Evolutionary conservation across 139 green algal genomes (phyloP).

Genomic region (Micractinium conductrix): DNA sequence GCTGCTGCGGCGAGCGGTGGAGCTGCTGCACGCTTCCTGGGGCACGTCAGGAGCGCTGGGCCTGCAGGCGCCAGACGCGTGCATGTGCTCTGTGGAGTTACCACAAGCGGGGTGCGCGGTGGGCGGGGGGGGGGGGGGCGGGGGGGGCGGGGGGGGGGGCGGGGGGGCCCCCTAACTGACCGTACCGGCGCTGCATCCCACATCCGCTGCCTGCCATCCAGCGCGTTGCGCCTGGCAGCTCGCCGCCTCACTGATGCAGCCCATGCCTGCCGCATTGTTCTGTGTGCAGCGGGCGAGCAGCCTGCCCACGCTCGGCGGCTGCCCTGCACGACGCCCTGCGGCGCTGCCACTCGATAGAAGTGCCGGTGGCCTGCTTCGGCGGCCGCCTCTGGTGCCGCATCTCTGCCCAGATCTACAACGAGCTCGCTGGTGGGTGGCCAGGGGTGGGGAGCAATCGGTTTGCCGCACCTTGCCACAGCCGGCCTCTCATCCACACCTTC

Average conservation of each 20-base stretch:
- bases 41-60: conserved; percentile 21
- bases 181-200: no score
- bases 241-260: background rate
- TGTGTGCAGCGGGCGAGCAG: background rate
- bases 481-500: no score
- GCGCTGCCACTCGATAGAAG: background rate
- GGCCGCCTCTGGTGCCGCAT: conserved; percentile 29
- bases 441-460: background rate
- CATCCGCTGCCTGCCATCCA: background rate
- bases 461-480: background rate
- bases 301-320: background rate
- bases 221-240: background rate
- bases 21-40: conserved; percentile 40
- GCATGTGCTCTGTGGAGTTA: conserved; percentile 25
- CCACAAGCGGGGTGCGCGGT: background rate
- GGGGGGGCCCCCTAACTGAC: no score
- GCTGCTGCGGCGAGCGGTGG: conserved; percentile 27
- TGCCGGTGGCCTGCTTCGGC: conserved; percentile 3
- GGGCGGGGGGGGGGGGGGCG: no score
- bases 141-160: no score
- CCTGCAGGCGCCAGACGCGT: background rate
- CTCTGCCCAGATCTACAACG: conserved; percentile 17
- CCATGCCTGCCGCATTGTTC: no score
- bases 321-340: conserved; percentile 13
- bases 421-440: background rate